A percentile compares a stretch with the other conserved stretches of the same genome.
Conservation (phyloP, 306 rosid genomes). For the Gleditsia sinensis region DNA sequence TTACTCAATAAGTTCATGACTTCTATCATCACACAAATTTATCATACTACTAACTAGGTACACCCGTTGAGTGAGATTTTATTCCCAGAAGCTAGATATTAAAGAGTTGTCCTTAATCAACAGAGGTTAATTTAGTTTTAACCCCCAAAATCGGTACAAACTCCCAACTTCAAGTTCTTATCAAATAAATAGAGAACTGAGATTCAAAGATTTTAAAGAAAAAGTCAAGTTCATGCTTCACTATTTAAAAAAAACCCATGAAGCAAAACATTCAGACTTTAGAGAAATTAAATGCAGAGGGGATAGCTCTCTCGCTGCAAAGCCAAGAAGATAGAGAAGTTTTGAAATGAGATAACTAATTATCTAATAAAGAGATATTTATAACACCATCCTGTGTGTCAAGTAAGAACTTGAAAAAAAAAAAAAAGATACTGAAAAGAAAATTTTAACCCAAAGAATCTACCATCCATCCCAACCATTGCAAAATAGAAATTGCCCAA, state of each 20-base stretch:
- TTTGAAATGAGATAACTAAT: not conserved
- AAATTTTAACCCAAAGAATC: too few relatives aligned
- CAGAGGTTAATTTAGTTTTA: not conserved
- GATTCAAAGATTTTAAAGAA: not conserved
- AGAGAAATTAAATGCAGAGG: not conserved
- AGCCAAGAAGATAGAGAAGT: not conserved
- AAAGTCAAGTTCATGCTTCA: conserved; percentile 15
- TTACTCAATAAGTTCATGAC: not conserved
- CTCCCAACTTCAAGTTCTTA: conserved; percentile 13
- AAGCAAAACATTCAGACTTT: not conserved
- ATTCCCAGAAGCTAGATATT: not conserved
- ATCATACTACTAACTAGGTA: not conserved
- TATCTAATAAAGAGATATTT: too few relatives aligned
- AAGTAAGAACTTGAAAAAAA: not conserved
- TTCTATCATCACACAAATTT: not conserved
- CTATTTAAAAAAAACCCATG: not conserved
- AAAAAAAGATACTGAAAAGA: too few relatives aligned
- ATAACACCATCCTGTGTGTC: not conserved
- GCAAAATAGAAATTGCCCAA: not conserved
- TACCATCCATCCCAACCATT: too few relatives aligned
- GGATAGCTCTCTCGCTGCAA: not conserved
- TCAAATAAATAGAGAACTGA: not conserved
- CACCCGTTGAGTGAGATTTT: not conserved
- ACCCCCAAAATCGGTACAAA: not conserved
- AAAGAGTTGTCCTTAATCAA: not conserved